These are phyloP conservation scores for Debaryomyces castellii DNA, from an alignment of 805 yeast species.

Conservation along the genomic window DNA sequence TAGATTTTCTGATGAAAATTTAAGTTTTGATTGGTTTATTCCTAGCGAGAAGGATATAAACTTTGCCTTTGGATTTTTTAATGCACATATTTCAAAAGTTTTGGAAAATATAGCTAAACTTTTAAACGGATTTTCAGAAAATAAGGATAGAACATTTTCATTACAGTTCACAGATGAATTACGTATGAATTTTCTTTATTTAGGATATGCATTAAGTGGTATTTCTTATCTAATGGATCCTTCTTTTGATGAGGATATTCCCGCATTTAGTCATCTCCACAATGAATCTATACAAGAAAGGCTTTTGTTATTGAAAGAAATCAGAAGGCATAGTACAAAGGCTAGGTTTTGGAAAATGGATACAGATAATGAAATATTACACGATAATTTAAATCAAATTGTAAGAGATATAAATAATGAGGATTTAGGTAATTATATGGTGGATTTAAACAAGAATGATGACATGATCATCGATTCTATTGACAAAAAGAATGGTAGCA, in stretches of 20 bases:
- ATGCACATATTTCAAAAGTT: conserved; percentile 43
- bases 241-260: conserved; percentile 51
- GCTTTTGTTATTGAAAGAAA: conserved; percentile 30
- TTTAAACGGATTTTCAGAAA: conserved; percentile 24
- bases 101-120: conserved; percentile 41
- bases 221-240: conserved; percentile 73
- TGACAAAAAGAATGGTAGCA: conserved; percentile 17
- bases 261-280: conserved; percentile 30
- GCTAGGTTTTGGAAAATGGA: conserved; percentile 6
- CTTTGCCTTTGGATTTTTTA: conserved; percentile 61
- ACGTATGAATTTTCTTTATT: conserved; percentile 52
- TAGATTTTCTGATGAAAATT: conserved; percentile 48
- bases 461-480: conserved; percentile 18
- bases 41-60: conserved; percentile 59
- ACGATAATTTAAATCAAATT: conserved; percentile 33
- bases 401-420: conserved; percentile 25
- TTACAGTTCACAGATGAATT: conserved; percentile 50
- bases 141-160: conserved; percentile 15
- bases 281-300: conserved; percentile 34
- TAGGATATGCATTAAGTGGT: conserved; percentile 68
- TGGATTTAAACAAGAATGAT: conserved; percentile 6
- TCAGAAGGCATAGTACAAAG: conserved; percentile 23
- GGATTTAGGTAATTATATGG: background rate
- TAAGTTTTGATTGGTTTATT: conserved; percentile 71
- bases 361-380: conserved; percentile 21